phyloP scores from a whole-genome alignment of 1,284 basidiomycete genomes.

The Ustilago cynodontis region DNA sequence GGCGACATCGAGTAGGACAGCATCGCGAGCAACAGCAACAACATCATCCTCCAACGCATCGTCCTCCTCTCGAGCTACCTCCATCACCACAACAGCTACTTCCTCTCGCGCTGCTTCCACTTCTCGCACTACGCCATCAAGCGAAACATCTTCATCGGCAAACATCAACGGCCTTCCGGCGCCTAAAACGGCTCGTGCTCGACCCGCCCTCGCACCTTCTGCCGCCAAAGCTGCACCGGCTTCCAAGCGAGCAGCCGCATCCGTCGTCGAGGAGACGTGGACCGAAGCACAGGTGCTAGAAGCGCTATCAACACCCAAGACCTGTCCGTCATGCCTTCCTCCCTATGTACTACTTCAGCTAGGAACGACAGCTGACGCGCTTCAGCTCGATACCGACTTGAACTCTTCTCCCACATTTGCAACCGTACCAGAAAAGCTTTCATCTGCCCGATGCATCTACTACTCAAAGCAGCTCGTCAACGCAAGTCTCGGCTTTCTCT shows the following conservation, averaged over 20 bases:
- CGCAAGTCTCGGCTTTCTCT: conserved; percentile 28
- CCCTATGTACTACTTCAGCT: conserved; percentile 28
- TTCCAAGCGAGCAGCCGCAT: not conserved
- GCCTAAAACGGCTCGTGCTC: conserved; percentile 3
- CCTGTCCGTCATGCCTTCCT: conserved; percentile 11
- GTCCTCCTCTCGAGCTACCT: conserved; percentile 22
- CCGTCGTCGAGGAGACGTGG: conserved; percentile 17
- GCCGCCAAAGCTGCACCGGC: not conserved
- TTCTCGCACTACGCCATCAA: conserved; percentile 1
- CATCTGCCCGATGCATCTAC: conserved; percentile 27
- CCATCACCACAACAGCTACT: conserved; percentile 11
- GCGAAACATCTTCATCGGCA: not conserved
- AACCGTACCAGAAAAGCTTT: conserved; percentile 10
- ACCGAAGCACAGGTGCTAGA: conserved; percentile 28
- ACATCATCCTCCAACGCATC: conserved; percentile 20
- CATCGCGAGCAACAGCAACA: conserved; percentile 2
- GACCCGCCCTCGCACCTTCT: conserved; percentile 2
- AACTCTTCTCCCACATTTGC: conserved; percentile 5
- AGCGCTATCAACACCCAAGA: conserved; percentile 19
- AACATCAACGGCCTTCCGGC: not conserved
- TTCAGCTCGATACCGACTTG: conserved; percentile 25
- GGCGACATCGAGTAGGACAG: conserved; percentile 1
- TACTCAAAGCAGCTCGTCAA: conserved; percentile 60
- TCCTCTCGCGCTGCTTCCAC: conserved; percentile 14
- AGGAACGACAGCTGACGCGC: conserved; percentile 20